Base-by-base conservation (phyloP, 176 grass and related monocot species). In the Leersia perrieri region DNA sequence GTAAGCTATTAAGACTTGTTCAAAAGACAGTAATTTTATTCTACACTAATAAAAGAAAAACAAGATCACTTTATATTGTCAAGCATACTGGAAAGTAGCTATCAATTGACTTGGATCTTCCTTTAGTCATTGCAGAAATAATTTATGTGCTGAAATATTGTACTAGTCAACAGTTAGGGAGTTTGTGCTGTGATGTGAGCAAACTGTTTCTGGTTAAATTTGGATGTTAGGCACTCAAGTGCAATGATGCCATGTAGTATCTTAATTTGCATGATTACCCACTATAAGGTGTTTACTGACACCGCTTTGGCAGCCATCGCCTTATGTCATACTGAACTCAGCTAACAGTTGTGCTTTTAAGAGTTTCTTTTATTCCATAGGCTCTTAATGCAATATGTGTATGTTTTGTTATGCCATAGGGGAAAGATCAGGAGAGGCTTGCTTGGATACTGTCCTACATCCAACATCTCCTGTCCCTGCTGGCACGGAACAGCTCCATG, bases 391-490 rank as follows among this genome's bases (percentile, higher is more conserved):
- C 62, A 33, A 33, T 30, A 69, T n/a, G 18, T 79, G 78, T 71
- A n/a, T 77, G 16, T 69, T 16, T 72, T 86, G 22, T 31, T 58
- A 53, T 44, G 11, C 77, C 83, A 38, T 67, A 95, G 96, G 87
- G 83, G 86, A 78, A 84, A 79, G 82, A 87, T 84, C 81, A 76
- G 63, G 82, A 95, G 51, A 89, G 86, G 76, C 68, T 95, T 67
- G 92, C 96, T 7, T 90, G 84, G 78, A 86, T 95, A 68, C 71
- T 99, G 9, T 95, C 88, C 11, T 99, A 95, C 60, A 95, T 99
- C 72, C 89, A 79, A 40, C 82, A 99, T 91, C 93, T 99, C 36
- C 82, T 86, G n/a, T 63, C 85, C 60, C 83, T 99, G 71, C 84
- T 86, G 73, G 82, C 61, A 60, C 76, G 42, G 13, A 82, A 64